Percentiles rank a stretch among this genome's conserved stretches.
These are phyloP conservation scores for Cyberlindnera mrakii DNA, from an alignment of 805 yeast genomes.

Conservation along the genomic window DNA sequence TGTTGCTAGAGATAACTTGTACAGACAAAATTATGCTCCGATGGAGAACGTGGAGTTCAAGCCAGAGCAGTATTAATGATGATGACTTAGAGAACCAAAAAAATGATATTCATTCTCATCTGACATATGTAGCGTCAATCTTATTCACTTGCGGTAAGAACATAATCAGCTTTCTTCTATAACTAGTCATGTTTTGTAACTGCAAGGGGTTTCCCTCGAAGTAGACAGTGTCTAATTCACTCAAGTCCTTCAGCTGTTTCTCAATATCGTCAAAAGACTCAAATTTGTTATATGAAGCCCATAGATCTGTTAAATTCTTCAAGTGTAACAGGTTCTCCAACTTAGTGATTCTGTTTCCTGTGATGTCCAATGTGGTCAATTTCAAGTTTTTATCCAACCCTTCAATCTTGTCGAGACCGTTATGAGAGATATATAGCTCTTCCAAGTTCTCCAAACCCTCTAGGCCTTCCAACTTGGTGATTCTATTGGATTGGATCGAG, in stretches of 20 bases:
- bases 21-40: constrained; percentile 48
- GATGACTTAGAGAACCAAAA: not conserved
- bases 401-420: constrained; percentile 68
- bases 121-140: constrained; percentile 84
- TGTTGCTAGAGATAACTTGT: constrained; percentile 52
- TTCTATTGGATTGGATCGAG: constrained; percentile 82
- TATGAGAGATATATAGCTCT: constrained; percentile 85
- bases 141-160: constrained; percentile 65
- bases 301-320: constrained; percentile 73
- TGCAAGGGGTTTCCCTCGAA: constrained; percentile 93
- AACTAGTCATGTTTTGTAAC: constrained; percentile 62
- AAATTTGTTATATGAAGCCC: constrained; percentile 82
- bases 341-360: constrained; percentile 61
- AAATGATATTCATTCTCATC: constrained; percentile 9
- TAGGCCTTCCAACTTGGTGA: constrained; percentile 75
- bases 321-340: constrained; percentile 65
- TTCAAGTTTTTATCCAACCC: constrained; percentile 67
- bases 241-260: constrained; percentile 54
- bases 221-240: constrained; percentile 78
- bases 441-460: constrained; percentile 66
- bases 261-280: constrained; percentile 65
- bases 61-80: not conserved
- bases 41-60: constrained; percentile 47
- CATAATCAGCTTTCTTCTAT: constrained; percentile 75
- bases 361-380: constrained; percentile 70